These are phyloP conservation scores for Aspergillus flavus DNA, from an alignment of 2,329 filamentous ascomycete species.

Conservation along the genomic window DNA sequence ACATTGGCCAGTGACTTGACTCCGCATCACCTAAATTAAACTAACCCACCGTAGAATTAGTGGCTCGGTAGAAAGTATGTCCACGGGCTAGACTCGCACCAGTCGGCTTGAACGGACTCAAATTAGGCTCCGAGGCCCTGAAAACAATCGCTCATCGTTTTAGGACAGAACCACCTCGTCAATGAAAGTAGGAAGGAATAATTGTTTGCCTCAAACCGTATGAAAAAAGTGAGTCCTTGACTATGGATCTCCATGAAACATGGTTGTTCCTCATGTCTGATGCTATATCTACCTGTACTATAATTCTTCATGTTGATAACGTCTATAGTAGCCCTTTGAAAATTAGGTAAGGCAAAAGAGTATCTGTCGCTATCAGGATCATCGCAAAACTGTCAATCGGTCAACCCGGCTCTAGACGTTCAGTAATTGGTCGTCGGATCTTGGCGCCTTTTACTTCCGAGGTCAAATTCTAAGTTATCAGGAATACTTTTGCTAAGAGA, in stretches of 20 bases:
- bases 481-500: background rate
- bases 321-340: background rate
- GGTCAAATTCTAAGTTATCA: background rate
- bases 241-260: background rate
- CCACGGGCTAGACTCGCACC: background rate
- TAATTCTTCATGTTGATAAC: background rate
- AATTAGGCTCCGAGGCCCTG: constrained; percentile 14
- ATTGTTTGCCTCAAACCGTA: background rate
- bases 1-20: background rate
- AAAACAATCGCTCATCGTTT: constrained; percentile 10
- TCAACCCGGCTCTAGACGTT: background rate
- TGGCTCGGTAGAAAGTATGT: background rate
- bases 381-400: background rate
- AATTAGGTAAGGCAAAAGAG: background rate
- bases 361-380: background rate
- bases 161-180: background rate
- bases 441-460: background rate
- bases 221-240: background rate
- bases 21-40: constrained; percentile 1
- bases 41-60: background rate
- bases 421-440: background rate
- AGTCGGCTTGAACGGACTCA: constrained; percentile 8
- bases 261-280: background rate
- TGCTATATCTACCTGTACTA: background rate
- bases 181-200: background rate